Conservation (phyloP, 306 rosid genomes). For the Cyamopsis tetragonoloba region DNA sequence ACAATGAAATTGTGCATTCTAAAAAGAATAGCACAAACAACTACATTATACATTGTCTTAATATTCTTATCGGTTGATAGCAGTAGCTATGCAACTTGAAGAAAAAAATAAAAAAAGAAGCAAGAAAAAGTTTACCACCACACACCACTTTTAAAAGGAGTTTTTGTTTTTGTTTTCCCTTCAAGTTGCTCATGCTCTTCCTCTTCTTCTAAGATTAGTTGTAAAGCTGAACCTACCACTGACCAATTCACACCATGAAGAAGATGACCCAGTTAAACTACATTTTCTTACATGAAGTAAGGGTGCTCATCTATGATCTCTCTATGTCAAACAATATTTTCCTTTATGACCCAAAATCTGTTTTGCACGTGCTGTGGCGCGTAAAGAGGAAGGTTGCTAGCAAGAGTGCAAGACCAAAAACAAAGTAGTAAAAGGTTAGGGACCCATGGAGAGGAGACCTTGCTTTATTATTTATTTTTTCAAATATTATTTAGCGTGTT, state of each 20-base stretch:
- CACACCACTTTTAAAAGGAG: constrained; percentile 11
- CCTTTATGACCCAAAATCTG: constrained; percentile 8
- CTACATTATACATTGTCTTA: too few relatives aligned
- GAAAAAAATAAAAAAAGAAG: neutral
- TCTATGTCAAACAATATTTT: constrained; percentile 7
- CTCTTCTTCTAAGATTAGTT: constrained; percentile 23
- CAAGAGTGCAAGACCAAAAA: constrained; percentile 15
- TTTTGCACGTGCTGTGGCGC: constrained; percentile 50
- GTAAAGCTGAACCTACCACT: constrained; percentile 41
- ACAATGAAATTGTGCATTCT: too few relatives aligned
- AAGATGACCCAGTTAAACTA: constrained; percentile 21
- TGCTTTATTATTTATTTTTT: constrained; percentile 26
- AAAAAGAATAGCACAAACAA: too few relatives aligned
- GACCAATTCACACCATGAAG: constrained; percentile 25
- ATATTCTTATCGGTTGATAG: too few relatives aligned
- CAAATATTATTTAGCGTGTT: too few relatives aligned
- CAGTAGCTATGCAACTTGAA: constrained; percentile 39
- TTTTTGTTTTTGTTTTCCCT: neutral
- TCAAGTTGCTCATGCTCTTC: neutral
- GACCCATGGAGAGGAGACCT: constrained; percentile 29
- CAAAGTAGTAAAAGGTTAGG: constrained; percentile 41
- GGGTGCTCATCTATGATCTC: constrained; percentile 23
- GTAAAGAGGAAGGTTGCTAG: constrained; percentile 47
- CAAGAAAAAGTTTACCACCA: constrained; percentile 19
- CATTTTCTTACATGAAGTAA: constrained; percentile 24